Evolutionary conservation across 2,329 filamentous ascomycete species (phyloP).

Genomic region (Cadophora sp.): DNA sequence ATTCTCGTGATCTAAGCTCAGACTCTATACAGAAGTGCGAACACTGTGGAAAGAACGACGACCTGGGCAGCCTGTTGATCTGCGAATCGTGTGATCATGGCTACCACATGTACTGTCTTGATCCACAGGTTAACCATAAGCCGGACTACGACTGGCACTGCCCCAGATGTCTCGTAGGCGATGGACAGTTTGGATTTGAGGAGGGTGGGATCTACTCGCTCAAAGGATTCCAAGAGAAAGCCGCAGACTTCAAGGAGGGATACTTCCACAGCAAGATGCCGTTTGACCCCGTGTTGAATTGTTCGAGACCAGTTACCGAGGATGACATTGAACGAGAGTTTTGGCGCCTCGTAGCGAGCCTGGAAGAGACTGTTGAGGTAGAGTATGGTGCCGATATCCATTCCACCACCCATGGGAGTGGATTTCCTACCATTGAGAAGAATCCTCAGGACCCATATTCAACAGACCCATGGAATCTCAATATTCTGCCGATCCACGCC

Average conservation of each 20-base stretch:
- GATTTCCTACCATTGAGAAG: conserved; percentile 92
- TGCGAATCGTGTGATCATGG: conserved; percentile 94
- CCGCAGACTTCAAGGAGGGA: conserved; percentile 90
- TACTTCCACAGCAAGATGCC: conserved; percentile 94
- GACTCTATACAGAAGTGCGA: conserved; percentile 73
- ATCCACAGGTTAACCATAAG: conserved; percentile 79
- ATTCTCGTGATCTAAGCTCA: conserved; percentile 39
- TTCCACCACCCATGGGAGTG: conserved; percentile 95
- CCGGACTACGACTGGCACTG: conserved; percentile 96
- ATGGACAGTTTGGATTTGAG: conserved; percentile 96
- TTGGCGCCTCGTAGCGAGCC: conserved; percentile 91
- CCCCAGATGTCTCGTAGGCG: conserved; percentile 91
- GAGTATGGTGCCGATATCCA: conserved; percentile 99
- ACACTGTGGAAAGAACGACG: conserved; percentile 81
- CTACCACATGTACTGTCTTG: conserved; percentile 87
- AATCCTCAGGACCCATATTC: conserved; percentile 88
- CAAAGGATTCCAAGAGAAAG: conserved; percentile 95
- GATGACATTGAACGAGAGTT: conserved; percentile 97
- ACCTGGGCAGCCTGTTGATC: conserved; percentile 71
- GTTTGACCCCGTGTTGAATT: conserved; percentile 83
- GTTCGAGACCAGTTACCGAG: conserved; percentile 82
- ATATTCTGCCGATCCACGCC: conserved; percentile 85
- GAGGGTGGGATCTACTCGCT: conserved; percentile 96
- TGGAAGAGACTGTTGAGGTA: conserved; percentile 95
- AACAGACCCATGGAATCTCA: conserved; percentile 94